Base-by-base conservation (phyloP, 352 stramenopile genomes). In the Pythium apleroticum region DNA sequence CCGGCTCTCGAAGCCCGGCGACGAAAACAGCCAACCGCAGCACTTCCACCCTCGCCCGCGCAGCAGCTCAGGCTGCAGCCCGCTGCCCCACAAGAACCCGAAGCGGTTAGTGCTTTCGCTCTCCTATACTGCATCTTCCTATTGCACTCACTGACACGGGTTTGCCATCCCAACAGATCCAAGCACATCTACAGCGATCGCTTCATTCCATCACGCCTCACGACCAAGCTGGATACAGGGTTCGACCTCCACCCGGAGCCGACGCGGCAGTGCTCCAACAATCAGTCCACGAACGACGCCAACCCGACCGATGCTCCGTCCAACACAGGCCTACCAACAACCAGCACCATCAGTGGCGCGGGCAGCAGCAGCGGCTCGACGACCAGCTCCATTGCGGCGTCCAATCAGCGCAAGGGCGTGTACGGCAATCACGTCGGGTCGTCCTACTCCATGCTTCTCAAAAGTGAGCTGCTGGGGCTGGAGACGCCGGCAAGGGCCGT, bases 131-230 rank as follows among this genome's bases (percentile, higher is more conserved):
- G 8, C 35, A 41, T 4, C 3, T 37, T 4, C 31, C 31, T 37
- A 37, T n/a, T 11, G 6, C 45, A n/a, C 14, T 0, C 24, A 11
- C 41, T 28, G 9, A 57, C n/a, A 17, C 58, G 6, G 49, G 20
- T 4, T n/a, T 19, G 20, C 20, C 17, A 20, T 24, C 3, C 41
- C 11, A 2, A 27, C 46, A 88, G 80, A 52, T 87, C 82, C 19
- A 91, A 90, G 61, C 73, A 89, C 57, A 88, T 96, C 62, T 95
- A 96, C 76, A 95, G 85, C 41, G 88, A 96, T 58, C 83, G 88
- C 10, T 96, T 95, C 56, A 95, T 96, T 45, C 88, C 88, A 24
- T 91, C 81, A 9, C 76, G 85, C 10, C 35, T 89, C 14, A 76
- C 74, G 8, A 91, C 87, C 8, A 89, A 92, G 48, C 66, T 96